These are phyloP conservation scores for Handroanthus guayacan DNA, from an alignment of 257 asterid species.

Conservation along the genomic window DNA sequence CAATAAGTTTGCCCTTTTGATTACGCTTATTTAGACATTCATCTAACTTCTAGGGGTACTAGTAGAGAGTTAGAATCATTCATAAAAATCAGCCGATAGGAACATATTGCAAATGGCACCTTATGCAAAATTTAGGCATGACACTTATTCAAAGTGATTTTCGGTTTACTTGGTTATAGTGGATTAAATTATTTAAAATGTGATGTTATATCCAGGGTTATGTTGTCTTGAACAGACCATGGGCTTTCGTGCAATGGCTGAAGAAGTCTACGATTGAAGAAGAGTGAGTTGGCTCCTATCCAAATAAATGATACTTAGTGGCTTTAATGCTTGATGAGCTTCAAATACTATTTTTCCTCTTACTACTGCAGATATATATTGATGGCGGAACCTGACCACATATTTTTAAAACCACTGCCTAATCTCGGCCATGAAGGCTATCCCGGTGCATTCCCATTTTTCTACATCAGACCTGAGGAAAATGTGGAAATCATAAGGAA, in stretches of 20 bases:
- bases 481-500: constrained; percentile 54
- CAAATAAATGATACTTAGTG: constrained; percentile 20
- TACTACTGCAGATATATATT: constrained; percentile 55
- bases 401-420: constrained; percentile 59
- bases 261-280: constrained; percentile 65
- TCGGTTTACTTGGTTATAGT: not conserved
- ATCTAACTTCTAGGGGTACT: not conserved
- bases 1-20: not conserved
- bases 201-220: constrained; percentile 55
- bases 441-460: constrained; percentile 66
- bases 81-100: not conserved
- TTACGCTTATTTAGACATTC: not conserved
- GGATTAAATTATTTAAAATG: not conserved
- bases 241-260: constrained; percentile 80
- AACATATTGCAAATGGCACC: not conserved
- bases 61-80: not conserved
- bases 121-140: not conserved
- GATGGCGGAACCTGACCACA: constrained; percentile 79
- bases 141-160: too few relatives aligned
- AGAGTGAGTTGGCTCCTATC: constrained; percentile 53
- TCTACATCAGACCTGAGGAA: constrained; percentile 59
- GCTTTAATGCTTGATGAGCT: not conserved
- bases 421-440: constrained; percentile 50
- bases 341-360: not conserved
- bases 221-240: constrained; percentile 71